Evolutionary conservation across 2,329 filamentous ascomycete genomes (phyloP).

Genomic region (Fusarium dimerum): DNA sequence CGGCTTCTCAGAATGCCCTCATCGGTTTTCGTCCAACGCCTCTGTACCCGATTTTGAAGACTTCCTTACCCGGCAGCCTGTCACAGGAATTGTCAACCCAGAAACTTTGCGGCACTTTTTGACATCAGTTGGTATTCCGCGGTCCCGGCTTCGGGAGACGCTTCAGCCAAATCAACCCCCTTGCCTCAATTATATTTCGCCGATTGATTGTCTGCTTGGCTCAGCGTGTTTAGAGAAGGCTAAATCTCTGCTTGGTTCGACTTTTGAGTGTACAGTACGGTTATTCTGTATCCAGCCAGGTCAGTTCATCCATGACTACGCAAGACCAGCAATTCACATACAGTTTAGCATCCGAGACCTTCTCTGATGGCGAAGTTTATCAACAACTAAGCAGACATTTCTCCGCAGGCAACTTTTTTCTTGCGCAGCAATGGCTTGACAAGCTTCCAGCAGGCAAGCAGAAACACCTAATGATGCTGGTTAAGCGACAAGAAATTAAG

Average conservation of each 20-base stretch:
- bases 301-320: not conserved
- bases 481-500: not conserved
- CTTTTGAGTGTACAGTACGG: not conserved
- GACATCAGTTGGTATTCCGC: not conserved
- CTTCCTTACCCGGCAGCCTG: constrained; percentile 4
- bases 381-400: not conserved
- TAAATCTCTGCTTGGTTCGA: not conserved
- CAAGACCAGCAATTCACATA: not conserved
- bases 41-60: constrained; percentile 1
- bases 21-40: constrained; percentile 1
- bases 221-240: constrained; percentile 1
- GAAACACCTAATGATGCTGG: constrained; percentile 2
- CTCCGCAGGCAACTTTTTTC: not conserved
- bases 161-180: not conserved
- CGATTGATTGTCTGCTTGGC: constrained; percentile 2
- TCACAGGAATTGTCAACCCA: constrained; percentile 8
- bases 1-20: constrained; percentile 6
- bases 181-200: not conserved
- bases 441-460: not conserved
- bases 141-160: not conserved
- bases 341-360: not conserved
- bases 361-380: constrained; percentile 7
- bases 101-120: constrained; percentile 1
- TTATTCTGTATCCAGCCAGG: constrained; percentile 5
- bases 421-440: constrained; percentile 2